Evolutionary conservation across 208 protist species (phyloP).

Genomic region (Leishmania guyanensis): DNA sequence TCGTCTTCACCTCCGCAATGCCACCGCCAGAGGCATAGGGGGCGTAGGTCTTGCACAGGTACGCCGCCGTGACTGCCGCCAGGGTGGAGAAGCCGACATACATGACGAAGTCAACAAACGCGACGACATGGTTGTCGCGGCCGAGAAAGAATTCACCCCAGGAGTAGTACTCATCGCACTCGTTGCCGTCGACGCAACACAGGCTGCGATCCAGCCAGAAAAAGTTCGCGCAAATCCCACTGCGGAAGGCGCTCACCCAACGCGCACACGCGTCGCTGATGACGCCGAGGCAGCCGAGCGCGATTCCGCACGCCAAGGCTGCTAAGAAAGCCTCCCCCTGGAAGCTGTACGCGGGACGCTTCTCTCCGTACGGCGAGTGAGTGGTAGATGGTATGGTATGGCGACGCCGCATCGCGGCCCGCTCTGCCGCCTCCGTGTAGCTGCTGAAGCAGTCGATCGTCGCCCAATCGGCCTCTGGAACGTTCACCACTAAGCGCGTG

Average conservation of each 20-base stretch:
- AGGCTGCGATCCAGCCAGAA: constrained; percentile 60
- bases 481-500: constrained; percentile 14
- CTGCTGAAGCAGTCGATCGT: constrained; percentile 74
- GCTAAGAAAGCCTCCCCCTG: constrained; percentile 48
- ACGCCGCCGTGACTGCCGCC: constrained; percentile 46
- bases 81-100: constrained; percentile 55
- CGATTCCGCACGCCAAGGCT: constrained; percentile 43
- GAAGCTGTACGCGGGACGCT: constrained; percentile 26
- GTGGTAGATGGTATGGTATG: constrained; percentile 1
- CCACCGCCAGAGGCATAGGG: constrained; percentile 81
- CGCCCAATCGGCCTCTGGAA: constrained; percentile 58
- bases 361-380: constrained; percentile 2
- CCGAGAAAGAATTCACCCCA: constrained; percentile 74
- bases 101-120: constrained; percentile 56
- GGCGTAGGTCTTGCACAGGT: constrained; percentile 69
- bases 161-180: constrained; percentile 54
- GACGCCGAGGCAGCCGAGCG: constrained; percentile 57
- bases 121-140: constrained; percentile 34
- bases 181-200: constrained; percentile 51
- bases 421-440: constrained; percentile 47
- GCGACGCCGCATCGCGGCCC: constrained; percentile 25
- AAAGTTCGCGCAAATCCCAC: constrained; percentile 62
- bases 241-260: constrained; percentile 62
- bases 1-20: constrained; percentile 91
- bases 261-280: constrained; percentile 68